Percentiles rank a stretch among this genome's conserved stretches.
phyloP scores from a whole-genome alignment of 2,329 filamentous ascomycete species.

The Furcasterigmium furcatum region DNA sequence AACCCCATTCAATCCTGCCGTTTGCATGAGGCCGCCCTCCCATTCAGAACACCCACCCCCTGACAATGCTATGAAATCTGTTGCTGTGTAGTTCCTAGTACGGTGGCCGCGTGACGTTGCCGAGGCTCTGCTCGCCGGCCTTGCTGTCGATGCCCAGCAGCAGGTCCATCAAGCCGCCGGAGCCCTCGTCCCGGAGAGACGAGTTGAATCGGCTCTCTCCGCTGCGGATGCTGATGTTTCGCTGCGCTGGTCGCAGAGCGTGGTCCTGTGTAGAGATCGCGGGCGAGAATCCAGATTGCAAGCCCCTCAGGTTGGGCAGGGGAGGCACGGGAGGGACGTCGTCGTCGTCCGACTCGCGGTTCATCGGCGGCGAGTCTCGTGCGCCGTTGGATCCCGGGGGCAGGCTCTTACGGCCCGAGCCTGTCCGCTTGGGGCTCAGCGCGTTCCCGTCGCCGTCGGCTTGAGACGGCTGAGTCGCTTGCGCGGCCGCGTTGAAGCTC shows the following conservation, averaged over 20 bases:
- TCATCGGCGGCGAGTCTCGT: slow-evolving; percentile 17
- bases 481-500: slow-evolving; percentile 49
- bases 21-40: no score
- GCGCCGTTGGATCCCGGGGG: slow-evolving; percentile 42
- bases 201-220: slow-evolving; percentile 32
- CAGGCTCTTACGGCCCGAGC: slow-evolving; percentile 33
- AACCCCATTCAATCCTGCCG: no score
- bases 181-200: slow-evolving; percentile 26
- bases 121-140: slow-evolving; percentile 40
- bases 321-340: slow-evolving; percentile 55
- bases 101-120: slow-evolving; percentile 44
- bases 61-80: no score
- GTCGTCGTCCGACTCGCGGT: slow-evolving; percentile 25
- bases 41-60: no score
- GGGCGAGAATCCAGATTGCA: slow-evolving; percentile 13
- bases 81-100: slow-evolving; percentile 32
- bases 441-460: slow-evolving; percentile 21
- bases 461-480: slow-evolving; percentile 1
- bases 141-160: slow-evolving; percentile 48
- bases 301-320: slow-evolving; percentile 35
- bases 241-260: slow-evolving; percentile 25
- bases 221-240: slow-evolving; percentile 38
- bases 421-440: slow-evolving; percentile 23
- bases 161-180: slow-evolving; percentile 40
- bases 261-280: slow-evolving; percentile 31